These are phyloP conservation scores for Ehretia macrophylla DNA, from an alignment of 257 asterid genomes.

Conservation along the genomic window DNA sequence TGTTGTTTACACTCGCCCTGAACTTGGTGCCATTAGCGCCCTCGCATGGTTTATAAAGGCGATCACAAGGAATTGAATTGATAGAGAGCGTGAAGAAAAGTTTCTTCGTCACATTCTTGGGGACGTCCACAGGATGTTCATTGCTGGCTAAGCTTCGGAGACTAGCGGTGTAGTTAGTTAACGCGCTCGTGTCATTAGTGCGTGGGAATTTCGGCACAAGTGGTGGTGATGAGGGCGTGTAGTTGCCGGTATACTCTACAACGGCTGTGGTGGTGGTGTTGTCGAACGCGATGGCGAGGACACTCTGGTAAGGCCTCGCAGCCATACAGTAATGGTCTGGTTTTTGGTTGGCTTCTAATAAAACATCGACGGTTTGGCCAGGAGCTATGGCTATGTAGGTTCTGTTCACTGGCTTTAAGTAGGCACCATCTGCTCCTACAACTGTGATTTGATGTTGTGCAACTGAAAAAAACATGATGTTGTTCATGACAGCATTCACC, in stretches of 20 bases:
- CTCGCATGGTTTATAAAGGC: too few species aligned
- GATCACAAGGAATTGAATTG: too few species aligned
- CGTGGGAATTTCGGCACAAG: conserved; percentile 28
- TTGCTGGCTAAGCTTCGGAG: too few species aligned
- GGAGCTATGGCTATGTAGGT: conserved; percentile 47
- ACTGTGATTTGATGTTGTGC: conserved; percentile 50
- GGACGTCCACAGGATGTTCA: too few species aligned
- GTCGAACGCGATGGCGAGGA: conserved; percentile 1
- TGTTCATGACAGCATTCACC: conserved; percentile 54
- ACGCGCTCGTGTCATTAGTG: conserved; percentile 13
- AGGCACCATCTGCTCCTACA: conserved; percentile 54
- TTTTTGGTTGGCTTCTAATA: conserved; percentile 40
- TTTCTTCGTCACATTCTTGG: too few species aligned
- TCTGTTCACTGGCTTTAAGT: conserved; percentile 34
- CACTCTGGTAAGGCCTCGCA: conserved; percentile 24
- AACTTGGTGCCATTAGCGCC: too few species aligned
- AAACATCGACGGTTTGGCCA: conserved; percentile 54
- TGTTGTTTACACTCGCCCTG: too few species aligned
- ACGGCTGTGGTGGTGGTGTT: conserved; percentile 41
- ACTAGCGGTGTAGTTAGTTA: conserved; percentile 18
- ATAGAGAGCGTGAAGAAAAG: too few species aligned
- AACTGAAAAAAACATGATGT: conserved; percentile 45
- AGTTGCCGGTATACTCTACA: conserved; percentile 28
- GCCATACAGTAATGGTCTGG: conserved; percentile 64
- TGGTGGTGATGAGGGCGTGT: conserved; percentile 30